Evolutionary conservation across 495 filamentous ascomycete species (phyloP).

Genomic region (Podospora anserina): DNA sequence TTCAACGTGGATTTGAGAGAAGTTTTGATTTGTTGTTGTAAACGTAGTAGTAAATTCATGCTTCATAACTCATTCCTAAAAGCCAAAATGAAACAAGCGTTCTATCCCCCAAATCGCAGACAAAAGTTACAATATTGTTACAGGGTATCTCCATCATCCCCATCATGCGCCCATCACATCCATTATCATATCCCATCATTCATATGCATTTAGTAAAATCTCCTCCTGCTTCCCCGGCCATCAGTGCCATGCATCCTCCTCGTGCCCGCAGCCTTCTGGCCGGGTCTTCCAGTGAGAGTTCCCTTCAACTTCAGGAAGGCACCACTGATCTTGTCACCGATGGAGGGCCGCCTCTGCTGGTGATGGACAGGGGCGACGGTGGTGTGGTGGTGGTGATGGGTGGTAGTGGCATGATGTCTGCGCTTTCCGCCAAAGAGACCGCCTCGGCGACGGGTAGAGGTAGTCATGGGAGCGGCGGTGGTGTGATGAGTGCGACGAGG

Average conservation of each 20-base stretch:
- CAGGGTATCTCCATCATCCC: not conserved
- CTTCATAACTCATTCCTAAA: not conserved
- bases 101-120: not conserved
- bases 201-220: conserved; percentile 15
- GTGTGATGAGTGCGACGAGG: conserved; percentile 10
- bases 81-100: not conserved
- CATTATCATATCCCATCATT: not conserved
- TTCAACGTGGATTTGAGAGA: too few relatives aligned
- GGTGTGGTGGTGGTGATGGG: conserved; percentile 20
- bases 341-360: conserved; percentile 53
- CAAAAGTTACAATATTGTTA: not conserved
- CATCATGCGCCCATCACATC: not conserved
- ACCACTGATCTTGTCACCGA: conserved; percentile 69
- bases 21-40: too few relatives aligned
- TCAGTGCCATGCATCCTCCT: conserved; percentile 70
- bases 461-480: conserved; percentile 13
- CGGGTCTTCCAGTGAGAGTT: conserved; percentile 57
- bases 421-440: conserved; percentile 17
- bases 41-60: not conserved
- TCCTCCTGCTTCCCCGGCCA: conserved; percentile 47
- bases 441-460: conserved; percentile 6
- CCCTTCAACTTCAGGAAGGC: conserved; percentile 66
- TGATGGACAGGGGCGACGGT: conserved; percentile 42
- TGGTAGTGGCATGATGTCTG: not conserved
- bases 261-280: conserved; percentile 69